These are phyloP conservation scores for Dendrothele bispora DNA, from an alignment of 768 basidiomycete genomes.

Conservation along the genomic window DNA sequence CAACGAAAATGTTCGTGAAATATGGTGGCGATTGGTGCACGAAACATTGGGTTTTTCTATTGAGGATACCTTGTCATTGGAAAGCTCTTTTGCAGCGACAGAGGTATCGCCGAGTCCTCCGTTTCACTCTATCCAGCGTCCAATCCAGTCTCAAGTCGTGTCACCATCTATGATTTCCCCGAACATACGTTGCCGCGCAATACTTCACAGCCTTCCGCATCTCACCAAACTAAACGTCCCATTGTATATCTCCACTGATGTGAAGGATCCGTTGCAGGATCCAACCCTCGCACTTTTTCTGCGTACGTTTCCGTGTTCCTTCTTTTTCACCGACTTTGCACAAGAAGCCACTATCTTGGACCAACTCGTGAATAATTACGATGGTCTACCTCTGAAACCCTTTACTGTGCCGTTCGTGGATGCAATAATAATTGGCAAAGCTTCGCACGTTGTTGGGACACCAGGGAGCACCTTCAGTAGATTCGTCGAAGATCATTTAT, in stretches of 20 bases:
- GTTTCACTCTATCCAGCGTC: background rate
- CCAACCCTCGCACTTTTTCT: conserved; percentile 45
- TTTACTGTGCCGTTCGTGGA: conserved; percentile 68
- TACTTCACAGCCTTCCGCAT: conserved; percentile 30
- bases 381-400: conserved; percentile 44
- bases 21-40: conserved; percentile 62
- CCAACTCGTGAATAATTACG: conserved; percentile 41
- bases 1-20: conserved; percentile 37
- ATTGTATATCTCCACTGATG: conserved; percentile 69
- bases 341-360: conserved; percentile 28
- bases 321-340: conserved; percentile 55
- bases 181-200: conserved; percentile 40
- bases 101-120: conserved; percentile 14
- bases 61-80: conserved; percentile 32
- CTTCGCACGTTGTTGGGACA: conserved; percentile 62
- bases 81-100: conserved; percentile 19
- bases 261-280: conserved; percentile 35
- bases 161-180: conserved; percentile 18
- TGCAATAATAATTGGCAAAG: conserved; percentile 64
- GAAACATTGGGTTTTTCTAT: conserved; percentile 42
- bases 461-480: conserved; percentile 74
- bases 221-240: conserved; percentile 49
- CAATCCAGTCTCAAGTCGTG: conserved; percentile 10
- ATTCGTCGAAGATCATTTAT: conserved; percentile 67
- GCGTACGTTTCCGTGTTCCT: conserved; percentile 62